phyloP scores from a whole-genome alignment of 2,329 filamentous ascomycete genomes.

The Ophiostoma sp. region DNA sequence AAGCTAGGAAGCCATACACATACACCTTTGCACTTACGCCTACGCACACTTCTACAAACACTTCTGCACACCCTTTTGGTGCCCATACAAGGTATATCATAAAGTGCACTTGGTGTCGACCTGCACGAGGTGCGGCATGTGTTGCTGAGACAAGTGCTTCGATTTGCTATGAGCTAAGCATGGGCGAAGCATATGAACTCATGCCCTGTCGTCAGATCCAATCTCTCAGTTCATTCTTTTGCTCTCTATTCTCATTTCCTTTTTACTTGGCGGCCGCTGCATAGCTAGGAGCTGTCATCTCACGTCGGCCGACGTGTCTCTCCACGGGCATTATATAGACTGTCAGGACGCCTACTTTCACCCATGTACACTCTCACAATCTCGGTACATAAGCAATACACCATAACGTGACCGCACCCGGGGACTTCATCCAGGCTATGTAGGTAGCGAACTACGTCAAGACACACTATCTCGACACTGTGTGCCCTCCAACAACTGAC shows the following conservation, averaged over 20 bases:
- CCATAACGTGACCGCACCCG: not conserved
- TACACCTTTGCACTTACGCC: not conserved
- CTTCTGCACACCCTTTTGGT: no score
- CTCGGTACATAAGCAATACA: not conserved
- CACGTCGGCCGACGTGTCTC: not conserved
- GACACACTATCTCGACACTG: not conserved
- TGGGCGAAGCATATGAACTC: not conserved
- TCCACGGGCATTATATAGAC: not conserved
- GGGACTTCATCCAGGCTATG: not conserved
- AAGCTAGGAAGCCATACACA: not conserved
- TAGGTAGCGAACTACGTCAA: not conserved
- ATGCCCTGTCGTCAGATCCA: not conserved
- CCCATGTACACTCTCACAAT: not conserved
- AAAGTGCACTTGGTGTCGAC: not conserved
- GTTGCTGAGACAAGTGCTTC: not conserved
- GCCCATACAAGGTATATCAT: not conserved
- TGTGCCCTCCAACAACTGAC: not conserved
- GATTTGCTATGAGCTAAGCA: not conserved
- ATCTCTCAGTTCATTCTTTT: not conserved
- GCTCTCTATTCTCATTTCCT: constrained; percentile 2
- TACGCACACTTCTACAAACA: no score
- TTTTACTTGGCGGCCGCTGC: not conserved
- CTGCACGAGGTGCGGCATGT: not conserved
- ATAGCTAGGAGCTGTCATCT: not conserved
- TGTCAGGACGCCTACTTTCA: not conserved